Base-by-base conservation (phyloP, 768 basidiomycete species). In the button mushroom (Agaricus bisporus) region DNA sequence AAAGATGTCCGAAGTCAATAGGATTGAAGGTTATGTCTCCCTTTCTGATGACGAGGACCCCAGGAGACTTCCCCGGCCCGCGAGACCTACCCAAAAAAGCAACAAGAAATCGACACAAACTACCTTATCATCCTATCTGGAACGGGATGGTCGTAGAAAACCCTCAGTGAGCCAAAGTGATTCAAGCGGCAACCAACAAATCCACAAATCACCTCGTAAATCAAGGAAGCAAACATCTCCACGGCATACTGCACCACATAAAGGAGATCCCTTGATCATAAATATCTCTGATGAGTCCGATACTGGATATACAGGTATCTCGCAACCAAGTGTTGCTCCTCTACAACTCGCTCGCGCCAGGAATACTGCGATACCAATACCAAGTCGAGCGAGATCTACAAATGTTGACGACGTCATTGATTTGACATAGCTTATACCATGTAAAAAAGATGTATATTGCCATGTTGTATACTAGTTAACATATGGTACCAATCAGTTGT, bases 181-280 rank as follows among this genome's bases (percentile, higher is more conserved):
- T 2, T 22, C 26, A 5, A 38, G 20, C n/a, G 20, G n/a, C 4
- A 36, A 10, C 17, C 49, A 32, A 8, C 43, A 47, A 29, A 5
- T 48, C 17, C 32, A 17, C 5, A 61, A 59, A 45, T 59, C 58
- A 8, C 60, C 58, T 4, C 48, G 48, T 6, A 61, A 61, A 29
- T 50, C 52, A 14, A 49, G 28, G n/a, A 20, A 42, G 10, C 58
- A 59, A 35, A 12, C 2, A 10, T 59, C 58, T 4, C 60, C 58
- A 32, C 46, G 29, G 22, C 38, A 45, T 28, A 47, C 32, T 20
- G 44, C 14, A 14, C 6, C 36, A 10, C 29, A n/a, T 15, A 48
- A 41, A 12, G 35, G 3, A 47, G 15, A 18, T 17, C 10, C 38
- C 12, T 35, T 47, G 2, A 25, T 36, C 10, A 36, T 54, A 35